These are phyloP conservation scores for Naganishia cerealis DNA, from an alignment of 1,284 basidiomycete species.

Conservation along the genomic window DNA sequence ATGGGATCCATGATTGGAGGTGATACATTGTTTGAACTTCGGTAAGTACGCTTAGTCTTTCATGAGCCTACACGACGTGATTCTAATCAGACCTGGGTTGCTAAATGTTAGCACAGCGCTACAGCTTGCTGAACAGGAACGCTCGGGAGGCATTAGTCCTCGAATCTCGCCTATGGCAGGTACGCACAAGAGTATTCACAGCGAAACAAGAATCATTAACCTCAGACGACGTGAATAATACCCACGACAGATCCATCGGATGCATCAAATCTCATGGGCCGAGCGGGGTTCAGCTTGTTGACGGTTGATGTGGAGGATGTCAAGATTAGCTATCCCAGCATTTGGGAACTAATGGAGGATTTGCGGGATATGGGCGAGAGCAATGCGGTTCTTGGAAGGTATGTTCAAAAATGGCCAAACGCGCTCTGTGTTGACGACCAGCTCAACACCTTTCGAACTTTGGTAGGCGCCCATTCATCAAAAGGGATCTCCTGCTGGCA, in stretches of 20 bases:
- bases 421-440: slow-evolving; percentile 18
- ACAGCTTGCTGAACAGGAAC: slow-evolving; percentile 90
- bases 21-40: slow-evolving; percentile 91
- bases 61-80: neutral
- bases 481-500: slow-evolving; percentile 83
- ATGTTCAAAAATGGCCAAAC: slow-evolving; percentile 34
- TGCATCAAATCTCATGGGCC: slow-evolving; percentile 82
- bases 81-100: slow-evolving; percentile 17
- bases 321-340: slow-evolving; percentile 83
- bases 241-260: slow-evolving; percentile 71
- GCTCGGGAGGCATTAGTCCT: slow-evolving; percentile 92
- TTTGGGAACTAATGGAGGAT: slow-evolving; percentile 95
- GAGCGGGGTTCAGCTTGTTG: slow-evolving; percentile 89
- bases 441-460: neutral
- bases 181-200: slow-evolving; percentile 49
- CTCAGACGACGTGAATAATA: neutral
- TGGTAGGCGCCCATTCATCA: slow-evolving; percentile 66
- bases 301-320: slow-evolving; percentile 97
- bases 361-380: slow-evolving; percentile 93
- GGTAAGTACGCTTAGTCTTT: slow-evolving; percentile 57
- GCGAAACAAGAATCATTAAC: slow-evolving; percentile 1
- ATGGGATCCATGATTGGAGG: slow-evolving; percentile 92
- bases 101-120: slow-evolving; percentile 65
- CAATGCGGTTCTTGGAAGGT: slow-evolving; percentile 84
- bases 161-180: slow-evolving; percentile 96